Conservation (phyloP, 352 stramenopile species). For the Stephanocyclus meneghinianus region DNA sequence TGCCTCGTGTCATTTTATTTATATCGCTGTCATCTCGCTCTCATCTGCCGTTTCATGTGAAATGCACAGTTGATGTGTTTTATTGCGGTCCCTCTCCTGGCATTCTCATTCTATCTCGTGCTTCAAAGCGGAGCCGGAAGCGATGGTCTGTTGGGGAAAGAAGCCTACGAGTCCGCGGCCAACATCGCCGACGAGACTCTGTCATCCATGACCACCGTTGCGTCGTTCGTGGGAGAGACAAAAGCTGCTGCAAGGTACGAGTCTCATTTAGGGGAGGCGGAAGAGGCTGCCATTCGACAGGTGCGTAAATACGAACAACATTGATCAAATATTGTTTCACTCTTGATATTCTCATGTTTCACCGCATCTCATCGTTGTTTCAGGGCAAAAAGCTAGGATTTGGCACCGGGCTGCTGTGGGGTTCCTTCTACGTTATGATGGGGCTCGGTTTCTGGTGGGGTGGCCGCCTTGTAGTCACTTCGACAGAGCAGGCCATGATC, state of each 20-base stretch:
- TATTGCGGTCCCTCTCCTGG: conserved; percentile 26
- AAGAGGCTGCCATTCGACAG: conserved; percentile 29
- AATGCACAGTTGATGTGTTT: conserved; percentile 21
- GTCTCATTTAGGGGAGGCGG: conserved; percentile 28
- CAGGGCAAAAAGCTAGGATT: conserved; percentile 31
- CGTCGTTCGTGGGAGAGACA: conserved; percentile 26
- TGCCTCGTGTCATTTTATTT: not conserved
- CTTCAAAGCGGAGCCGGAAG: conserved; percentile 28
- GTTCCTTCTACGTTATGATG: conserved; percentile 42
- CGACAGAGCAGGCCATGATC: conserved; percentile 27
- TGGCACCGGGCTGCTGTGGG: conserved; percentile 11
- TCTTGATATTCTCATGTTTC: not conserved
- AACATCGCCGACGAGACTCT: conserved; percentile 45
- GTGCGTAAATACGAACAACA: not conserved
- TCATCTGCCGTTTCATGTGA: not conserved
- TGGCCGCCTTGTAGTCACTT: conserved; percentile 21
- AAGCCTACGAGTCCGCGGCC: conserved; percentile 40
- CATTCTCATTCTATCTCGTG: conserved; percentile 32
- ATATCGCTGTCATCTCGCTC: not conserved
- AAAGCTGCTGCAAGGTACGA: conserved; percentile 33
- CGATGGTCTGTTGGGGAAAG: conserved; percentile 37
- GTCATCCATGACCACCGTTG: conserved; percentile 35
- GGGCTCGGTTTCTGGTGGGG: conserved; percentile 42
- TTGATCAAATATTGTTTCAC: too few species aligned
- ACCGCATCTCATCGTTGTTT: not conserved